Conservation (phyloP, 768 basidiomycete species). For the Basidioascus undulatus region DNA sequence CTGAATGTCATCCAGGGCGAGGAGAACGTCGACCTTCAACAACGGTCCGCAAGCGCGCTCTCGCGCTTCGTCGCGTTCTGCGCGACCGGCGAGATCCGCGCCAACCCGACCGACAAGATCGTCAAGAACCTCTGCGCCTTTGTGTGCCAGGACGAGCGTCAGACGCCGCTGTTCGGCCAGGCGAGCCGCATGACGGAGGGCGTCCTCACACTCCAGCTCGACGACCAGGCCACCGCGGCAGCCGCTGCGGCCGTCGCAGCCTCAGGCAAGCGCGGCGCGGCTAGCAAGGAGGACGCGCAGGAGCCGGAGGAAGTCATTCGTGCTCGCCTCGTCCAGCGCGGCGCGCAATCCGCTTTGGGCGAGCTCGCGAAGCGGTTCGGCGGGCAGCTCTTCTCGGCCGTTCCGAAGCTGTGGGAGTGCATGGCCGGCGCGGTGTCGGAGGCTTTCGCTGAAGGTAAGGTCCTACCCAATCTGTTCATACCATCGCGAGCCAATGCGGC, state of each 20-base stretch:
- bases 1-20: slow-evolving; percentile 32
- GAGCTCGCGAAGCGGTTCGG: slow-evolving; percentile 58
- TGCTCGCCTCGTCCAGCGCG: slow-evolving; percentile 59
- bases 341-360: slow-evolving; percentile 60
- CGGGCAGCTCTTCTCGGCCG: slow-evolving; percentile 36
- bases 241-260: slow-evolving; percentile 22
- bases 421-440: slow-evolving; percentile 56
- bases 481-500: no score
- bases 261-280: slow-evolving; percentile 18
- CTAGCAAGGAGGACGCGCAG: slow-evolving; percentile 22
- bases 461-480: not conserved
- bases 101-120: slow-evolving; percentile 82
- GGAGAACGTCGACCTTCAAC: slow-evolving; percentile 67
- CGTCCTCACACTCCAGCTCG: slow-evolving; percentile 41
- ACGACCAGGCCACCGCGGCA: slow-evolving; percentile 15
- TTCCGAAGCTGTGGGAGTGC: slow-evolving; percentile 91
- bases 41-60: slow-evolving; percentile 61
- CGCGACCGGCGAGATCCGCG: slow-evolving; percentile 30
- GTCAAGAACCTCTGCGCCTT: slow-evolving; percentile 93
- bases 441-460: slow-evolving; percentile 24
- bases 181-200: slow-evolving; percentile 25
- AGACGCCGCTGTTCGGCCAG: slow-evolving; percentile 69
- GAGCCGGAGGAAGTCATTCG: slow-evolving; percentile 39
- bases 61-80: slow-evolving; percentile 75
- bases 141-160: slow-evolving; percentile 68